Evolutionary conservation across 805 yeast species (phyloP), one percentile per base, ranked within the genome.

Genomic region (Kodamaea restingae): DNA sequence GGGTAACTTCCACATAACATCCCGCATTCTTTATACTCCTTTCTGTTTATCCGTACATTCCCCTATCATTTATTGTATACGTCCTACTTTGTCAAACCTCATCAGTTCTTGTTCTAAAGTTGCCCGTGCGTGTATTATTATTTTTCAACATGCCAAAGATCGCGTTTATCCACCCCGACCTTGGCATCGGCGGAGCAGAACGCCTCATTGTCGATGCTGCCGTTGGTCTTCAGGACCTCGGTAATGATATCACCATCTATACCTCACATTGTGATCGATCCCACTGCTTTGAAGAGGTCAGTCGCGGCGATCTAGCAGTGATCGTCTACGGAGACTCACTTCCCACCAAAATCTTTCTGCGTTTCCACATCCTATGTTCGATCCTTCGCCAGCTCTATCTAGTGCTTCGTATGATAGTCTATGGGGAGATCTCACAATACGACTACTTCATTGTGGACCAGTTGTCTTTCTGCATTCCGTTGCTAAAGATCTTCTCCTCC

Each of bases 181-280:
- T 93, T 39, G 98, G 98, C 0, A 91, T 91, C 41, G 98, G 84
- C 4, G 99, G 99, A 3, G 99, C 99, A 1, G 99, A 93, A 57
- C 71, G 99, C 43, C 71, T 95, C n/a, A 88, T 93, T 2, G 96
- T 93, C 1, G 99, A 93, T 61, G 88, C 95, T 2, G 98, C 98
- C 0, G 67, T 88, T 3, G 95, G 96, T 0, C 64, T 93, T 18
- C 88, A 91, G 54, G 71, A 77, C 2, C 60, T 69, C 21, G 53
- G 50, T 21, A 80, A 84, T 55, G 70, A 67, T 1, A 80, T 93
- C 8, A 70, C 72, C 2, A 72, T 90, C 4, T 88, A 73, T 62
- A 91, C 98, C 0, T 88, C 96, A 0, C 96, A 93, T 56, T 90
- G 96, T 61, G 96, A 93, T 58, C 71, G 60, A 41, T 57, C 65